phyloP scores from a whole-genome alignment of 768 basidiomycete species.

The Pilatotrama ljubarskyi region DNA sequence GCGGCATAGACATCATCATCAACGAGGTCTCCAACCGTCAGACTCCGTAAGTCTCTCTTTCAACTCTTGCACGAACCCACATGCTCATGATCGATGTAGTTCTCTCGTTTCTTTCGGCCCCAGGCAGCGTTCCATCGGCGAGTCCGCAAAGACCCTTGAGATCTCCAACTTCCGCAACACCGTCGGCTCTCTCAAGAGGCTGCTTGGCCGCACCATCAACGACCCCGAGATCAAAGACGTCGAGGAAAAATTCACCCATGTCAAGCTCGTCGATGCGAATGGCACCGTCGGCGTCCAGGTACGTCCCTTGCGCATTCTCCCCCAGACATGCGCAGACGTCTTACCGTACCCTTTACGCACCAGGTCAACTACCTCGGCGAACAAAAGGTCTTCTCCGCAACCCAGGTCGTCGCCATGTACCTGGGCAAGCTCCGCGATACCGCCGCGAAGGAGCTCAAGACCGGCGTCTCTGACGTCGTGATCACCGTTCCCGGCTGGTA shows the following conservation, averaged over 20 bases:
- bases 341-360: conserved; percentile 5
- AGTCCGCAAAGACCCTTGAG: conserved; percentile 95
- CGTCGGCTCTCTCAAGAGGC: conserved; percentile 86
- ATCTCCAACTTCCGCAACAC: conserved; percentile 99
- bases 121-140: conserved; percentile 89
- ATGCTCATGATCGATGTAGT: conserved; percentile 41
- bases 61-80: neutral
- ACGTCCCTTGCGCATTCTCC: conserved; percentile 32
- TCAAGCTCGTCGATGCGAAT: conserved; percentile 78
- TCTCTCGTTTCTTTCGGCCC: conserved; percentile 94
- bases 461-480: conserved; percentile 85
- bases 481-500: conserved; percentile 97
- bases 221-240: conserved; percentile 82
- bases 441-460: conserved; percentile 82
- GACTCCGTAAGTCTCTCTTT: conserved; percentile 72
- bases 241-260: conserved; percentile 92
- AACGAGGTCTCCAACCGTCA: conserved; percentile 98
- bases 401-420: conserved; percentile 91
- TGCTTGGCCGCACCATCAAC: conserved; percentile 76
- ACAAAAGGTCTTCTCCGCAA: conserved; percentile 73
- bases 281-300: conserved; percentile 89
- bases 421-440: conserved; percentile 90
- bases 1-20: conserved; percentile 97
- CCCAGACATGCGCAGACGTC: neutral
- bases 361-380: conserved; percentile 92